phyloP scores from a whole-genome alignment of 345 rosid species.

The Alliaria petiolata region DNA sequence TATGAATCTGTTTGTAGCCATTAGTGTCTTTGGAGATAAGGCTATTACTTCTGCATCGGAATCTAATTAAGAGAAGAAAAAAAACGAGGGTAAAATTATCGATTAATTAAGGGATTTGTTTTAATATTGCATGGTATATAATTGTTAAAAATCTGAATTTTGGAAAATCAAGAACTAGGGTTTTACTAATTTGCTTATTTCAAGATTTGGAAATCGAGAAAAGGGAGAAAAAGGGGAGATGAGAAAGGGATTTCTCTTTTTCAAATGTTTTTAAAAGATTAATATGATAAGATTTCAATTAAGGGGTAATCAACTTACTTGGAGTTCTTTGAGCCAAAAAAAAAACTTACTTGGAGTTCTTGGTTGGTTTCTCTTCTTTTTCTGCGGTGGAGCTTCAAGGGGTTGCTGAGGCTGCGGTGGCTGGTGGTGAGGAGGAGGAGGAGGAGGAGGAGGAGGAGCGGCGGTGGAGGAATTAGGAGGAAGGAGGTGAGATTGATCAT shows the following conservation, averaged over 20 bases:
- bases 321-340: no score
- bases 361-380: slow-evolving; percentile 73
- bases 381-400: slow-evolving; percentile 47
- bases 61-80: slow-evolving; percentile 37
- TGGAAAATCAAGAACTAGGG: slow-evolving; percentile 30
- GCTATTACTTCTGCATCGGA: slow-evolving; percentile 89
- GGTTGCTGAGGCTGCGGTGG: slow-evolving; percentile 33
- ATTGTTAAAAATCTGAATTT: neutral
- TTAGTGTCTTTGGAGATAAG: slow-evolving; percentile 77
- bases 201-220: slow-evolving; percentile 20
- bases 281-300: slow-evolving; percentile 26
- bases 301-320: slow-evolving; percentile 42
- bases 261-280: slow-evolving; percentile 6
- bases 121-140: slow-evolving; percentile 20
- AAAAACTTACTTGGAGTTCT: no score
- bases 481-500: slow-evolving; percentile 51
- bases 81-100: neutral
- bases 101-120: neutral
- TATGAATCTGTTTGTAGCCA: slow-evolving; percentile 84
- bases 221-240: neutral
- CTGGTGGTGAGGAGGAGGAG: slow-evolving; percentile 30
- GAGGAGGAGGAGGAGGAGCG: slow-evolving; percentile 13
- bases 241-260: slow-evolving; percentile 17
- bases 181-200: slow-evolving; percentile 23
- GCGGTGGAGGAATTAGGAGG: slow-evolving; percentile 46